Evolutionary conservation across 805 yeast species (phyloP).

Genomic region (Candida alai): DNA sequence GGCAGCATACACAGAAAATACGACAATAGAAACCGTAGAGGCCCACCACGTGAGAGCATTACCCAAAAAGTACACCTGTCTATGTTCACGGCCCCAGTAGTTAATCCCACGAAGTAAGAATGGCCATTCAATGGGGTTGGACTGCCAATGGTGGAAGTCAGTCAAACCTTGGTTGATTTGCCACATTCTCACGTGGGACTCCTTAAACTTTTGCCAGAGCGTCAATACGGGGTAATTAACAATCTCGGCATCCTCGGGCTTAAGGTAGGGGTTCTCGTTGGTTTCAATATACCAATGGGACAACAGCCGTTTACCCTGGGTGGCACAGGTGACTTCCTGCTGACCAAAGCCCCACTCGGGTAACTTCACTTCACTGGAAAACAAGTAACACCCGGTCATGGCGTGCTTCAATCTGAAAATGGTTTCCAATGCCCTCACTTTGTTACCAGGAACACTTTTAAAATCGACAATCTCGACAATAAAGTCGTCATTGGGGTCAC

Average conservation of each 20-base stretch:
- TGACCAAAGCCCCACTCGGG: constrained; percentile 85
- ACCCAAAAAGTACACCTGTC: constrained; percentile 69
- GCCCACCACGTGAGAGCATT: constrained; percentile 82
- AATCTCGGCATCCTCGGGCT: constrained; percentile 17
- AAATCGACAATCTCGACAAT: constrained; percentile 65
- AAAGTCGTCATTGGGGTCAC: constrained; percentile 84
- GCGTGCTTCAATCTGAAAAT: constrained; percentile 75
- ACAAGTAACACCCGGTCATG: constrained; percentile 72
- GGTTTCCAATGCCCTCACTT: constrained; percentile 63
- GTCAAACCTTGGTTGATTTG: constrained; percentile 65
- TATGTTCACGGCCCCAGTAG: constrained; percentile 64
- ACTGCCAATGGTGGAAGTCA: constrained; percentile 67
- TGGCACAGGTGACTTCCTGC: constrained; percentile 80
- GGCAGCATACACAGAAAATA: constrained; percentile 47
- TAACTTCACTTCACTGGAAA: constrained; percentile 69
- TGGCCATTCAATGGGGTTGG: constrained; percentile 74
- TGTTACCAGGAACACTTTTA: constrained; percentile 44
- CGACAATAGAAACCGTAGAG: constrained; percentile 48
- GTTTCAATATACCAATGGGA: constrained; percentile 74
- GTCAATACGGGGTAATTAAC: constrained; percentile 49
- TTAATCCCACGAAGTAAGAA: constrained; percentile 71
- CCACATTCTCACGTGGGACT: constrained; percentile 76
- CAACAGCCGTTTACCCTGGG: constrained; percentile 58
- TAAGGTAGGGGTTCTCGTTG: constrained; percentile 52
- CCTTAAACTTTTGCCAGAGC: constrained; percentile 58